Conservation (phyloP, 176 grass and related monocot genomes). For the Musa itinerans region DNA sequence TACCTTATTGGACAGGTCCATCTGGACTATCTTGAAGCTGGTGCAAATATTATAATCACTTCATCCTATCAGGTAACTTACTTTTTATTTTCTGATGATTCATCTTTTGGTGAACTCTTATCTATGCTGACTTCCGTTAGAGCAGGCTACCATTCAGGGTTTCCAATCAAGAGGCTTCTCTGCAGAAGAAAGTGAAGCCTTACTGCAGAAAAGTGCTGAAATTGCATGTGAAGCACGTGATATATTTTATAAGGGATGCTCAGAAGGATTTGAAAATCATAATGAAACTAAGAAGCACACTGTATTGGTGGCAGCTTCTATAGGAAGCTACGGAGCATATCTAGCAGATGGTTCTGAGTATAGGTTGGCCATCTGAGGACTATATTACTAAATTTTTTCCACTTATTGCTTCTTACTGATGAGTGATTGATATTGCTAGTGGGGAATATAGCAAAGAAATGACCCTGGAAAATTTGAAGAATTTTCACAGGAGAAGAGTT, state of each 20-base stretch:
- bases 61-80: conserved; percentile 83
- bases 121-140: conserved; percentile 5
- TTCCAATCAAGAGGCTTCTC: conserved; percentile 72
- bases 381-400: background rate
- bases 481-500: conserved; percentile 74
- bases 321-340: conserved; percentile 96
- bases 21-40: conserved; percentile 82
- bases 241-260: conserved; percentile 43
- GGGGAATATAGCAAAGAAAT: conserved; percentile 69
- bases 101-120: background rate
- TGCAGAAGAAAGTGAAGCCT: conserved; percentile 49
- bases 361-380: conserved; percentile 31
- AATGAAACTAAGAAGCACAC: conserved; percentile 18
- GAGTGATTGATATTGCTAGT: conserved; percentile 23
- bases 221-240: conserved; percentile 74
- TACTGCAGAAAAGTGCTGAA: conserved; percentile 65
- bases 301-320: conserved; percentile 73
- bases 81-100: background rate
- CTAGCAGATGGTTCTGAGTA: conserved; percentile 97
- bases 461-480: conserved; percentile 60
- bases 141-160: conserved; percentile 84
- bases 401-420: background rate
- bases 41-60: conserved; percentile 76
- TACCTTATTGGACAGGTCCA: conserved; percentile 54
- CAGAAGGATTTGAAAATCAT: background rate